These are phyloP conservation scores for Fusarium nisikadoi DNA, from an alignment of 2,329 filamentous ascomycete species.

Conservation along the genomic window DNA sequence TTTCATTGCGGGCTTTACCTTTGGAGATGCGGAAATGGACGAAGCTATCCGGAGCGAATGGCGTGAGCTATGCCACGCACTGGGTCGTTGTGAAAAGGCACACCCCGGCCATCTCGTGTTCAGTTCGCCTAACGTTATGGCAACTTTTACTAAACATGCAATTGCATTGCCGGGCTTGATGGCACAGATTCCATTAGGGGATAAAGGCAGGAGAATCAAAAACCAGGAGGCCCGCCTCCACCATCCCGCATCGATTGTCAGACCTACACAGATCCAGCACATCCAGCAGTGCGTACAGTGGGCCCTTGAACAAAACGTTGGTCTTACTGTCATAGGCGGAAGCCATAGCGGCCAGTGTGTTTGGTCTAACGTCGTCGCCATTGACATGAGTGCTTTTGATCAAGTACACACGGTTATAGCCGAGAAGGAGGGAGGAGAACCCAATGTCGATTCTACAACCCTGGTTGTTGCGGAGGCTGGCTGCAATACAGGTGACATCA, in stretches of 20 bases:
- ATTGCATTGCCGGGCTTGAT: slow-evolving; percentile 56
- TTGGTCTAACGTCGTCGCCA: slow-evolving; percentile 60
- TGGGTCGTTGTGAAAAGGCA: slow-evolving; percentile 54
- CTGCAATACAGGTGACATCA: slow-evolving; percentile 65
- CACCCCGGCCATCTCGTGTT: slow-evolving; percentile 58
- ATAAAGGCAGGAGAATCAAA: slow-evolving; percentile 54
- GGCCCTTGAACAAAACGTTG: slow-evolving; percentile 59
- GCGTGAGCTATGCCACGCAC: slow-evolving; percentile 61
- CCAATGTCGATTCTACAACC: neutral
- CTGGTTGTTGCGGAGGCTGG: slow-evolving; percentile 65
- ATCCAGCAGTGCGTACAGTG: slow-evolving; percentile 66
- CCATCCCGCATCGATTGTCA: slow-evolving; percentile 55
- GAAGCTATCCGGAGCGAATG: slow-evolving; percentile 53
- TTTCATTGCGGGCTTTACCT: slow-evolving; percentile 61
- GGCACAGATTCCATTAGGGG: slow-evolving; percentile 52
- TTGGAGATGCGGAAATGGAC: slow-evolving; percentile 48
- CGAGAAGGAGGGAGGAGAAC: slow-evolving; percentile 35
- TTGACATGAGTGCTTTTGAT: slow-evolving; percentile 71
- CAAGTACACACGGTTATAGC: slow-evolving; percentile 62
- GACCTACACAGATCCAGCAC: slow-evolving; percentile 59
- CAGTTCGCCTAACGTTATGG: slow-evolving; percentile 62
- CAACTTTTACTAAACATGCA: slow-evolving; percentile 59
- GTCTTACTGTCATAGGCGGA: slow-evolving; percentile 66
- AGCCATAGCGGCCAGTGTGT: slow-evolving; percentile 71
- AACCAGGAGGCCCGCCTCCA: slow-evolving; percentile 61